phyloP scores from a whole-genome alignment of 345 rosid species.

The Conringia planisiliqua region DNA sequence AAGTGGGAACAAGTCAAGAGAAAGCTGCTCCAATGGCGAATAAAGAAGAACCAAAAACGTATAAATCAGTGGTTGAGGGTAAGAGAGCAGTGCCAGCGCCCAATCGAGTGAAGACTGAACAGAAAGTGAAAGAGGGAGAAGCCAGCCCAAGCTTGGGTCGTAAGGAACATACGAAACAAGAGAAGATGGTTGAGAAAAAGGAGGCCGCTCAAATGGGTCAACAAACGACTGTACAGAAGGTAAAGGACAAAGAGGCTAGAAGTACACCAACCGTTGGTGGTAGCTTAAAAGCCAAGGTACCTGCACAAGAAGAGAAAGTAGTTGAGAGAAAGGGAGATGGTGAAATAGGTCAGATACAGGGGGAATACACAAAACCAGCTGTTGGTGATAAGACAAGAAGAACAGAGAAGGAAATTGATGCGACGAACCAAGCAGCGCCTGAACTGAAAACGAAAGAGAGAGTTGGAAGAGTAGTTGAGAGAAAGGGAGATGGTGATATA shows the following conservation, averaged over 20 bases:
- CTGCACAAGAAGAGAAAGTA: background rate
- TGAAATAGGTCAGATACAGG: no score
- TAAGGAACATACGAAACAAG: slow-evolving; percentile 15
- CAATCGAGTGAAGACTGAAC: slow-evolving; percentile 4
- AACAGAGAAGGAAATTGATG: background rate
- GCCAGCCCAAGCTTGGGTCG: background rate
- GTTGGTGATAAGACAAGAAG: slow-evolving; percentile 6
- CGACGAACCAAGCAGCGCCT: background rate
- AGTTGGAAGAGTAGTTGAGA: background rate
- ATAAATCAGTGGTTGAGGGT: slow-evolving; percentile 34
- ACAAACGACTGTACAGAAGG: background rate
- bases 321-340: no score
- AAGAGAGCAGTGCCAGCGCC: background rate
- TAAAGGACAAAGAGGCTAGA: background rate
- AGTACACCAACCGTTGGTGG: background rate
- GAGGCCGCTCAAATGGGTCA: background rate
- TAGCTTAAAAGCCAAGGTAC: slow-evolving; percentile 7
- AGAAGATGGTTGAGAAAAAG: slow-evolving; percentile 19
- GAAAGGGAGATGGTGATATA: slow-evolving; percentile 7
- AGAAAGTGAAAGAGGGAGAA: slow-evolving; percentile 9
- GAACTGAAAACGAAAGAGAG: slow-evolving; percentile 2
- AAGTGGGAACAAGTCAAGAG: slow-evolving; percentile 16
- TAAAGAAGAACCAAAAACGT: slow-evolving; percentile 23
- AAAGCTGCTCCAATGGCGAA: slow-evolving; percentile 1
- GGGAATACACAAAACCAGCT: background rate